Base-by-base conservation (phyloP, 148 eudicot species). In the Nyssa sinensis region DNA sequence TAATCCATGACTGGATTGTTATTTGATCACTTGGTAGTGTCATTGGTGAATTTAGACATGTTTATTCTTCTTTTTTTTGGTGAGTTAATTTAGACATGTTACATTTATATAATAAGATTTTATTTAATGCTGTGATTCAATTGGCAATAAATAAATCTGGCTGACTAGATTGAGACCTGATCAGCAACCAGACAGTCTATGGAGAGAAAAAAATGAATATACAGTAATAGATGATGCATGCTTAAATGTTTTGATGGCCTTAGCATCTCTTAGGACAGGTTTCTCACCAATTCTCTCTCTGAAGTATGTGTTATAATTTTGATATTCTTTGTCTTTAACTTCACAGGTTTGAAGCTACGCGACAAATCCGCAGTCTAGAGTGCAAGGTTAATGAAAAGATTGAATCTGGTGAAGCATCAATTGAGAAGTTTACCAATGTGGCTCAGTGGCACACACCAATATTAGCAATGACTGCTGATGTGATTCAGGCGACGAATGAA, bases 401-500 rank as follows among this genome's bases (percentile, higher is more conserved):
- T 44, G 78, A 77, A 41, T 81, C 84, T 21, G 88, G 85, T 28
- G 88, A 87, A 71, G 82, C 74, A 77, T 55, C 81, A 17, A 30
- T 4, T 10, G 83, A 81, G 62, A 72, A 66, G 53, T 73, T 62
- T 49, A 71, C 73, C n/a, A 76, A 66, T 47, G 66, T 67, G 63
- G 63, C 66, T 73, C 69, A 44, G 72, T 91, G 98, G 98, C 96
- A 81, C 81, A 86, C 87, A 0, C 98, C 98, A 3, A 94, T 94
- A 79, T 73, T 94, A 63, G 97, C 98, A 7, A 92, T 94, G 98
- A 94, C 97, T 37, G 98, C 96, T 1, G 98, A 94, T 80, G 97
- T 94, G 19, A 90, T 86, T 62, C 98, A 92, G 72, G 96, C 96
- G 47, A 88, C 92, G 47, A 82, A 83, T 32, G 97, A 92, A 66